These are phyloP conservation scores for Colletotrichum coccodes DNA, from an alignment of 2,329 filamentous ascomycete species.

Conservation along the genomic window DNA sequence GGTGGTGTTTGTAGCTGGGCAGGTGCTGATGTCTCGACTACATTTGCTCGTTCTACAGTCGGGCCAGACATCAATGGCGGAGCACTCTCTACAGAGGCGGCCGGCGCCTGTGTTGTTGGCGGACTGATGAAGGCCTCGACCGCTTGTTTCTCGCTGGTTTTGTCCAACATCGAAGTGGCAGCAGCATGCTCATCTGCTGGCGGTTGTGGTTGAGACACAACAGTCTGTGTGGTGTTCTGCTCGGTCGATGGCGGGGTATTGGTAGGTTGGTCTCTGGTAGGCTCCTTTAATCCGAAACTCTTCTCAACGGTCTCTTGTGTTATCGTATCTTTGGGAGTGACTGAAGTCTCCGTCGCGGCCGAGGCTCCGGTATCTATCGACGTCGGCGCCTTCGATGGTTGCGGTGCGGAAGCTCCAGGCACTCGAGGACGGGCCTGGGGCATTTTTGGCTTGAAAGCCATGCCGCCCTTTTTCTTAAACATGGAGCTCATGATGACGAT, in stretches of 20 bases:
- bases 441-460: slow-evolving; percentile 77
- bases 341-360: background rate
- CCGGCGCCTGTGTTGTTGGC: background rate
- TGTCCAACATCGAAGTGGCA: background rate
- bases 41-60: background rate
- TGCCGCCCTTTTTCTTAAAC: slow-evolving; percentile 72
- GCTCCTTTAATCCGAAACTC: background rate
- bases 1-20: slow-evolving; percentile 25
- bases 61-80: background rate
- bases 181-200: background rate
- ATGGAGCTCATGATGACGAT: slow-evolving; percentile 68
- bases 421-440: slow-evolving; percentile 63
- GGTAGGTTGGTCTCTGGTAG: background rate
- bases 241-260: slow-evolving; percentile 28
- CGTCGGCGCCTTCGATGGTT: slow-evolving; percentile 42
- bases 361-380: slow-evolving; percentile 12
- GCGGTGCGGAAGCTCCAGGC: slow-evolving; percentile 50
- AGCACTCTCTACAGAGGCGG: background rate
- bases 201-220: background rate
- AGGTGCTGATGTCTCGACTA: slow-evolving; percentile 3
- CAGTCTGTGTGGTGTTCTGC: background rate
- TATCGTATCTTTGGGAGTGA: background rate
- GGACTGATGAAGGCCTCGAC: background rate
- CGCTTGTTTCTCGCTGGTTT: background rate
- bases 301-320: background rate